Evolutionary conservation across 495 filamentous ascomycete species (phyloP).

Genomic region (Rostrohypoxylon terebratum): DNA sequence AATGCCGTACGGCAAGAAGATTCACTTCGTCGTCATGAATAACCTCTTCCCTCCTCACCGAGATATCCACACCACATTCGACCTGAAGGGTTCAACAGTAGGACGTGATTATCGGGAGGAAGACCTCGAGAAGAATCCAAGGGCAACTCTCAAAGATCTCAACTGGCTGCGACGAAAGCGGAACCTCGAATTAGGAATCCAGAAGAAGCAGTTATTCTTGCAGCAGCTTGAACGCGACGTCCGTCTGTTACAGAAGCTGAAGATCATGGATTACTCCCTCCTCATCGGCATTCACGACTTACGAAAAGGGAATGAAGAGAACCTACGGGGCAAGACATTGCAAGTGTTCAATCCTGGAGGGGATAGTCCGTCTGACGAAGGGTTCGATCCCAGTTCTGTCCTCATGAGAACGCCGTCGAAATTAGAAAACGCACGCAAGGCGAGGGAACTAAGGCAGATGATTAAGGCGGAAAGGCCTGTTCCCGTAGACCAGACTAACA

Average conservation of each 20-base stretch:
- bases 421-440: slow-evolving; percentile 91
- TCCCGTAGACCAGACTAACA: slow-evolving; percentile 85
- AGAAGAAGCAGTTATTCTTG: slow-evolving; percentile 86
- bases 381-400: slow-evolving; percentile 64
- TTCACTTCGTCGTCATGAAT: slow-evolving; percentile 99
- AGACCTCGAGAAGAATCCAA: slow-evolving; percentile 85
- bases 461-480: slow-evolving; percentile 93
- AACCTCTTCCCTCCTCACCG: slow-evolving; percentile 97
- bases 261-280: slow-evolving; percentile 99
- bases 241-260: slow-evolving; percentile 80
- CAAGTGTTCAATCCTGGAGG: slow-evolving; percentile 95
- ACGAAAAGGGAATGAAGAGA: slow-evolving; percentile 90
- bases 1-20: slow-evolving; percentile 97
- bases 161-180: slow-evolving; percentile 93
- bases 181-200: slow-evolving; percentile 85
- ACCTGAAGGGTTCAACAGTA: slow-evolving; percentile 96
- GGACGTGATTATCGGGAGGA: slow-evolving; percentile 92
- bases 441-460: slow-evolving; percentile 88
- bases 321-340: slow-evolving; percentile 92
- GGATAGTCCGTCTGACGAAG: slow-evolving; percentile 65
- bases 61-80: slow-evolving; percentile 97
- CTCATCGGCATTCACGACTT: slow-evolving; percentile 94
- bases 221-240: slow-evolving; percentile 91
- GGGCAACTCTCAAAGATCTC: slow-evolving; percentile 94
- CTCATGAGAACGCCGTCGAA: slow-evolving; percentile 94